A percentile compares a stretch with the other conserved stretches of the same genome.
Conservation (phyloP, 2,329 filamentous ascomycete species). For the Blumeria graminis region DNA sequence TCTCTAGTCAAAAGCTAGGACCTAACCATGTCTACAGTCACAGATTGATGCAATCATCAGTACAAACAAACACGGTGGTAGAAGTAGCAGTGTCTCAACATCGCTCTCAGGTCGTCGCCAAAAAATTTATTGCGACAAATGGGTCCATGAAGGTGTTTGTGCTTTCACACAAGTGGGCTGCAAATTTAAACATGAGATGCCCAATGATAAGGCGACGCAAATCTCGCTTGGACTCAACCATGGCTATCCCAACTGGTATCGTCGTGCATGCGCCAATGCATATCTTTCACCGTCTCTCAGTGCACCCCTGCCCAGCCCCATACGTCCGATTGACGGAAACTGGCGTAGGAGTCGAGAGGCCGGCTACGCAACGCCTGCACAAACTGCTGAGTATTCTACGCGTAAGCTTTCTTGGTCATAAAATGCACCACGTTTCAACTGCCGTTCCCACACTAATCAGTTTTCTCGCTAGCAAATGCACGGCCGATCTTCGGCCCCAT, state of each 20-base stretch:
- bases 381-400: background rate
- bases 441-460: background rate
- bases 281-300: background rate
- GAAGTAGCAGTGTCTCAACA: background rate
- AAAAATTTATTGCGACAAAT: conserved; percentile 73
- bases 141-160: conserved; percentile 69
- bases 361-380: background rate
- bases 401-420: background rate
- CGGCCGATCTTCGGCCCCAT: conserved; percentile 2
- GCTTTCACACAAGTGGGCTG: conserved; percentile 71
- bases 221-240: conserved; percentile 45
- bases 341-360: background rate
- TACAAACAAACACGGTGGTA: background rate
- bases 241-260: conserved; percentile 32
- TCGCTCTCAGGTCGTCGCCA: conserved; percentile 7
- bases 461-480: background rate
- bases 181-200: conserved; percentile 81
- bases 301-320: background rate
- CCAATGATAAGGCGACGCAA: conserved; percentile 39
- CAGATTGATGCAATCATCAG: conserved; percentile 1
- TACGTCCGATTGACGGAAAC: background rate
- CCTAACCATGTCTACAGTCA: background rate
- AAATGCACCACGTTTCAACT: background rate
- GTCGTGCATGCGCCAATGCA: conserved; percentile 5
- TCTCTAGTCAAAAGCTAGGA: background rate